phyloP scores from a whole-genome alignment of 2,329 filamentous ascomycete species.

The Talaromyces albobiverticillius region DNA sequence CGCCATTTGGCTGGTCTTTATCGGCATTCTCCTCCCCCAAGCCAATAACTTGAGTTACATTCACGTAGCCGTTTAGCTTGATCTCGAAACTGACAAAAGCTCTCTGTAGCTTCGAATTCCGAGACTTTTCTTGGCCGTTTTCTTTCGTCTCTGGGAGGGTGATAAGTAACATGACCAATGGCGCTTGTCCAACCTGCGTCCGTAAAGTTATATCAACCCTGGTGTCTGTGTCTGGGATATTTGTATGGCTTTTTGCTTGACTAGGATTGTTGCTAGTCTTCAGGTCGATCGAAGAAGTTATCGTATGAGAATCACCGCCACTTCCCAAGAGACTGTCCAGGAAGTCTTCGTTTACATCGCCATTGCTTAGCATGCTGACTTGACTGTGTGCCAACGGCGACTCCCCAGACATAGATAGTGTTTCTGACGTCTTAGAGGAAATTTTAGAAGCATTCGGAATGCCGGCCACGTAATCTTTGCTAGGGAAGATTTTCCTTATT shows the following conservation, averaged over 20 bases:
- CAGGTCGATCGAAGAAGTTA: not conserved
- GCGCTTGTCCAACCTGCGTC: constrained; percentile 36
- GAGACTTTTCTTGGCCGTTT: not conserved
- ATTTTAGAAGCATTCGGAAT: constrained; percentile 6
- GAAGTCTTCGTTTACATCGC: constrained; percentile 47
- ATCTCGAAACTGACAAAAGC: constrained; percentile 39
- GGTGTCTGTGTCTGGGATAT: constrained; percentile 19
- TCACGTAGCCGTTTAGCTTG: constrained; percentile 39
- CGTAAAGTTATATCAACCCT: constrained; percentile 39
- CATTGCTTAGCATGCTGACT: constrained; percentile 38
- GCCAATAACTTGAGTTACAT: constrained; percentile 37
- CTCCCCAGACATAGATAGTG: constrained; percentile 12
- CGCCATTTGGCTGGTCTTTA: constrained; percentile 19
- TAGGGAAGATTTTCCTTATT: constrained; percentile 34
- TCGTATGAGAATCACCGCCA: not conserved
- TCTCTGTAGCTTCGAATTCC: constrained; percentile 20
- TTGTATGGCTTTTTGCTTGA: not conserved
- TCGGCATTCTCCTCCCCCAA: constrained; percentile 20
- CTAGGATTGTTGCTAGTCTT: not conserved
- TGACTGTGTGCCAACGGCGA: constrained; percentile 18
- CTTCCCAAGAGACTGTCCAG: constrained; percentile 52
- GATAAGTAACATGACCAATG: constrained; percentile 35
- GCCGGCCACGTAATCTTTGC: not conserved
- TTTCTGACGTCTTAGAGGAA: constrained; percentile 10
- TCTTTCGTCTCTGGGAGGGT: constrained; percentile 19